phyloP scores from a whole-genome alignment of 2,329 filamentous ascomycete genomes.

The Ilyonectria robusta region DNA sequence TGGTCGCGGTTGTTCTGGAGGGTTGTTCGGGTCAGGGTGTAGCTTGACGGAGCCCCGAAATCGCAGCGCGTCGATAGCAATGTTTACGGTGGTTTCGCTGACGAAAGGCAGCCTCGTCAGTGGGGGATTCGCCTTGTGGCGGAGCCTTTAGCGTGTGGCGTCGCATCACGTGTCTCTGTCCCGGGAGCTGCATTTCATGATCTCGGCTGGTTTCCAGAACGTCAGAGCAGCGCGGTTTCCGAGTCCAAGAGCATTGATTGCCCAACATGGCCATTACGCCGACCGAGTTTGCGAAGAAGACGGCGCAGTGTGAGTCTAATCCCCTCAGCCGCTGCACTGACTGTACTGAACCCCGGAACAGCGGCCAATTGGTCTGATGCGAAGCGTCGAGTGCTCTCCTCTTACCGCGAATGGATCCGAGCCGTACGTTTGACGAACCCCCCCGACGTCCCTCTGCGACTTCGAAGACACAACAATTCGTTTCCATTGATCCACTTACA shows the following conservation, averaged over 20 bases:
- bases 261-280: slow-evolving; percentile 88
- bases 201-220: slow-evolving; percentile 48
- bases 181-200: slow-evolving; percentile 43
- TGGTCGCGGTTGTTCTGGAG: slow-evolving; percentile 51
- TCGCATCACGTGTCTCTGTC: slow-evolving; percentile 47
- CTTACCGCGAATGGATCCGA: slow-evolving; percentile 96
- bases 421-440: slow-evolving; percentile 76
- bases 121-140: slow-evolving; percentile 42
- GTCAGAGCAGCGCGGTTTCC: slow-evolving; percentile 49
- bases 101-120: slow-evolving; percentile 40
- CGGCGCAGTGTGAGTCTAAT: slow-evolving; percentile 78
- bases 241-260: slow-evolving; percentile 54
- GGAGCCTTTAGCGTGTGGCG: slow-evolving; percentile 40
- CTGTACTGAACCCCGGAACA: slow-evolving; percentile 62
- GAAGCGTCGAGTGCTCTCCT: slow-evolving; percentile 85
- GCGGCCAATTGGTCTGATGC: slow-evolving; percentile 93
- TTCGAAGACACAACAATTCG: not conserved
- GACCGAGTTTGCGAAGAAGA: slow-evolving; percentile 89
- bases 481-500: not conserved
- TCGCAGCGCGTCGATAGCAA: slow-evolving; percentile 16
- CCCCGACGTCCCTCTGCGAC: not conserved
- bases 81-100: slow-evolving; percentile 34
- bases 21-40: slow-evolving; percentile 10
- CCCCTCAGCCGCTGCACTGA: slow-evolving; percentile 12
- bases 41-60: slow-evolving; percentile 18